A percentile compares a stretch with the other conserved stretches of the same genome.
These are phyloP conservation scores for Phellopilus nigrolimitatus DNA, from an alignment of 1,284 basidiomycete genomes.

Conservation along the genomic window DNA sequence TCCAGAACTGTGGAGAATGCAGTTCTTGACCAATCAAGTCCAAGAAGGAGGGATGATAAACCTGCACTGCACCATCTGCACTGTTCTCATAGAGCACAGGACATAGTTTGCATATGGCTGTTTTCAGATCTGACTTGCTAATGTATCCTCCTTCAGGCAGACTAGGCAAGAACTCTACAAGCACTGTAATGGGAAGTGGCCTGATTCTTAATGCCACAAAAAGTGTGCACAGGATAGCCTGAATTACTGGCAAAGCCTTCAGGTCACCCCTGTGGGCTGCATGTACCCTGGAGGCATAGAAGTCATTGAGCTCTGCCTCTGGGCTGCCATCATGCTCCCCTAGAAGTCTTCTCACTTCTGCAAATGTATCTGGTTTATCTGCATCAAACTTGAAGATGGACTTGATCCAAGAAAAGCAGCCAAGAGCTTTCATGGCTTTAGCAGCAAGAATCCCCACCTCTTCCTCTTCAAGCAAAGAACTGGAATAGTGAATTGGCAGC, in stretches of 20 bases:
- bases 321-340: no score
- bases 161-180: no score
- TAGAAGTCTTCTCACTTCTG: no score
- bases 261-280: no score
- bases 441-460: background rate
- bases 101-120: background rate
- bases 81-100: slow-evolving; percentile 1
- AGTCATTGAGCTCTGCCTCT: no score
- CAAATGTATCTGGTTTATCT: no score
- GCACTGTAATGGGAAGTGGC: background rate
- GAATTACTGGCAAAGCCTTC: no score
- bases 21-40: background rate
- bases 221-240: no score
- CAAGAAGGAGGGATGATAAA: slow-evolving; percentile 8
- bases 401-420: background rate
- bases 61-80: background rate
- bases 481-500: background rate
- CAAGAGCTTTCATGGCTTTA: background rate
- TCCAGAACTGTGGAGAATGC: background rate
- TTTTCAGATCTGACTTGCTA: background rate
- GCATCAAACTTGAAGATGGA: background rate
- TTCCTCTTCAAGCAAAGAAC: background rate
- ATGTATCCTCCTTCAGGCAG: background rate
- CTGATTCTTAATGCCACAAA: no score
- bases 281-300: no score